These are phyloP conservation scores for Aspergillaceae sp. DNA, from an alignment of 2,329 filamentous ascomycete genomes.

Conservation along the genomic window DNA sequence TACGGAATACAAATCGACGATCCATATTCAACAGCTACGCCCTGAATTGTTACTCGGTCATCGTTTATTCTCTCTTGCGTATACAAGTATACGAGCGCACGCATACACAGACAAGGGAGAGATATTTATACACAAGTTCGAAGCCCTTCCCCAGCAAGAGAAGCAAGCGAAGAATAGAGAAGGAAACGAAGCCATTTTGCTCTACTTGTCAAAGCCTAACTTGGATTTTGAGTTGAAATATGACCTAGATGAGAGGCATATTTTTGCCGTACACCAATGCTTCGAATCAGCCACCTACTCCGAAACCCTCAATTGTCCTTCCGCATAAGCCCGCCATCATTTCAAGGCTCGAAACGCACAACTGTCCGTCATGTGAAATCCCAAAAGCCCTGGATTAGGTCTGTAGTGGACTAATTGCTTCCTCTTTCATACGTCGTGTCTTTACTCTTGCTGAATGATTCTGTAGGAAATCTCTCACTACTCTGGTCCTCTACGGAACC, in stretches of 20 bases:
- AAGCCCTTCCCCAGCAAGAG: too few relatives aligned
- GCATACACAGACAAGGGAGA: too few relatives aligned
- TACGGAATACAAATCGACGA: too few relatives aligned
- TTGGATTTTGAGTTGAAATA: conserved; percentile 1
- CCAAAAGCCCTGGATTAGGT: conserved; percentile 29
- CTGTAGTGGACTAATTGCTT: not conserved
- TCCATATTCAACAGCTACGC: too few relatives aligned
- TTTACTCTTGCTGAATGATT: not conserved
- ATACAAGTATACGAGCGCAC: too few relatives aligned
- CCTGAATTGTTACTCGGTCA: too few relatives aligned
- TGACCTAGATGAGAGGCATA: conserved; percentile 3
- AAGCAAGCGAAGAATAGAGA: too few relatives aligned
- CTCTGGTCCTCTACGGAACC: conserved; percentile 22
- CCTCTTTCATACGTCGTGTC: not conserved
- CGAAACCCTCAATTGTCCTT: conserved; percentile 17
- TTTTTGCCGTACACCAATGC: conserved; percentile 21
- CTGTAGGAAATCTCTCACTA: conserved; percentile 21
- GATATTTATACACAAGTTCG: too few relatives aligned
- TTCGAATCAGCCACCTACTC: conserved; percentile 21
- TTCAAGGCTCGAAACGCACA: conserved; percentile 9
- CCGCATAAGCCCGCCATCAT: conserved; percentile 13
- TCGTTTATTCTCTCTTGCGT: too few relatives aligned
- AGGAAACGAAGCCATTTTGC: too few relatives aligned
- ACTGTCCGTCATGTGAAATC: conserved; percentile 26
- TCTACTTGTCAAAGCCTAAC: not conserved